Base-by-base conservation (phyloP, 331 rosid species). In the Erythrophleum ivorense region DNA sequence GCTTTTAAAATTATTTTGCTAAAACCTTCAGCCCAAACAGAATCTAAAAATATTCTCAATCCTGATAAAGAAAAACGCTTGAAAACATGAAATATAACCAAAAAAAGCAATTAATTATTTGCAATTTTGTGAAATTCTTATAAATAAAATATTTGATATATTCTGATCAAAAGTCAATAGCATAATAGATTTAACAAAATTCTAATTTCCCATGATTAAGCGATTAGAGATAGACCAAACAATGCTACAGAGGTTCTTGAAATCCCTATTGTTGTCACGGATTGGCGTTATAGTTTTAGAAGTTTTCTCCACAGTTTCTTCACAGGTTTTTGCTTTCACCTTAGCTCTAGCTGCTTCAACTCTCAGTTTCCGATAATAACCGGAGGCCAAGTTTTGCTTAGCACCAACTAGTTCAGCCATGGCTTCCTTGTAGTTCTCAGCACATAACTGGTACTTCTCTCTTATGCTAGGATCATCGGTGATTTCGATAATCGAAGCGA, bases 201-300 rank as follows among this genome's bases (percentile, higher is more conserved):
- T 38, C 50, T 66, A 66, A 38, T 66, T 7, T 66, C 15, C 50
- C 14, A 5, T 66, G 49, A 66, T 15, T 3, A 66, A 14, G 12
- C 48, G 71, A 65, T 65, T 65, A 65, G 71, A 65, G 21, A 65
- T 65, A 6, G 71, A 36, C 71, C 48, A 65, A 0, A 65, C 21
- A 1, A 38, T 66, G 24, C n/a, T 66, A 7, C 71, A 38, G 11
- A 66, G 24, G 41, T 66, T 34, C 49, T 31, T 38, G 4, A 38
- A 66, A 6, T 66, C 48, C 41, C 49, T 38, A 10, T 38, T 66
- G 14, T 38, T 65, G 16, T 66, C 49, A 16, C 49, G 41, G 1
- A 66, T 66, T 0, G 71, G 71, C 13, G 48, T 2, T 66, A 66
- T 16, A 7, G 31, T 40, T 45, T 38, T 8, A 2, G 31, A 66